Percentiles rank a stretch among this genome's conserved stretches.
Evolutionary conservation across 805 yeast species (phyloP).

Genomic region (Myxozyma monticola): DNA sequence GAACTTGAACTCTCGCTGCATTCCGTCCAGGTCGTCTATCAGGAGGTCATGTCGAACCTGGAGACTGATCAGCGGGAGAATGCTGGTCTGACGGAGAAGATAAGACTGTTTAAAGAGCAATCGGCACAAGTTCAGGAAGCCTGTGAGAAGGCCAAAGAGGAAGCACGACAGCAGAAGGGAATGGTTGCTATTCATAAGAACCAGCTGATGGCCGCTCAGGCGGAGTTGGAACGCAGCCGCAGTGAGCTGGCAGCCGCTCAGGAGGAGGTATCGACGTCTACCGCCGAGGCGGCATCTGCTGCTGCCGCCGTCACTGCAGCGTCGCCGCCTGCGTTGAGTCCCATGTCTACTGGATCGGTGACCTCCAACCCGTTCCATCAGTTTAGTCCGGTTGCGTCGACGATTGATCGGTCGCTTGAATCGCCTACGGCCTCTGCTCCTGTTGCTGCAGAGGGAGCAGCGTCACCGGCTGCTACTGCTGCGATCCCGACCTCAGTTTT

Average conservation of each 20-base stretch:
- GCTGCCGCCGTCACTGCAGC: slow-evolving; percentile 14
- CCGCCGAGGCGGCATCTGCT: slow-evolving; percentile 13
- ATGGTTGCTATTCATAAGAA: slow-evolving; percentile 64
- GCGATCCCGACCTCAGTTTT: slow-evolving; percentile 23
- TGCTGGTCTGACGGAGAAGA: slow-evolving; percentile 62
- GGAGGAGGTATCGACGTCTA: slow-evolving; percentile 23
- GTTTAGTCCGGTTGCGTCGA: slow-evolving; percentile 34
- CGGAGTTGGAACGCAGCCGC: slow-evolving; percentile 48
- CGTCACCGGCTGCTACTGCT: background rate
- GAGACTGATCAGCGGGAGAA: slow-evolving; percentile 72
- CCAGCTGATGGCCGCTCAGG: slow-evolving; percentile 66
- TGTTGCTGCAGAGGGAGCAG: background rate
- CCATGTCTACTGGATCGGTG: background rate
- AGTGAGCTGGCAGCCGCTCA: slow-evolving; percentile 41
- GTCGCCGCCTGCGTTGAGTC: background rate
- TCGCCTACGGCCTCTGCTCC: slow-evolving; percentile 32
- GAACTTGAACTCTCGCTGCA: slow-evolving; percentile 77
- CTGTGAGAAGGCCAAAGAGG: slow-evolving; percentile 52
- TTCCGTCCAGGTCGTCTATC: slow-evolving; percentile 64
- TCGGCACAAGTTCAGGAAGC: slow-evolving; percentile 59
- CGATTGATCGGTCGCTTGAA: slow-evolving; percentile 5
- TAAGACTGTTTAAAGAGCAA: slow-evolving; percentile 67
- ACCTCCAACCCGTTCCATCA: slow-evolving; percentile 16
- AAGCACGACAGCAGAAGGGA: slow-evolving; percentile 62
- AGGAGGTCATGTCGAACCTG: slow-evolving; percentile 57